Base-by-base conservation (phyloP, 306 rosid species). In the Vigna radiata region DNA sequence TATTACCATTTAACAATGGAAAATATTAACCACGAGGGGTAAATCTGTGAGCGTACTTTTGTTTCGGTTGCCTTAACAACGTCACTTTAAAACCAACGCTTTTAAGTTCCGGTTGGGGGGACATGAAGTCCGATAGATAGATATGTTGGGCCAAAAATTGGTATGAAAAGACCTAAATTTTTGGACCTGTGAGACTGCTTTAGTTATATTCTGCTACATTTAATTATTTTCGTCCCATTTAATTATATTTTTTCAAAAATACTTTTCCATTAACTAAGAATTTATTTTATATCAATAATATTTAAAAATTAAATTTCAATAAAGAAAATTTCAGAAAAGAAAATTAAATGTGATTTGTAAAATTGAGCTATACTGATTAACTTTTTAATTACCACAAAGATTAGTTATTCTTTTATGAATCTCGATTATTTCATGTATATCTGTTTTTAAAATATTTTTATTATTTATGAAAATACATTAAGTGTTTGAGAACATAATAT, bases 1-100 rank as follows among this genome's bases (percentile, higher is more conserved):
- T 11, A 27, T 73, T 43, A 49, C 27, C 43, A 73, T 25, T 73
- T 43, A 5, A 25, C 41, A 58, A 23, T 58, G 17, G 21, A 72
- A 15, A 68, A 68, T 23, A 68, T 44, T 8, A 17, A 54, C 31
- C 46, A 49, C 11, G 62, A 70, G 33, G 48, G 33, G 56, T 46
- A 12, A n/a, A 16, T 18, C 39, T 39, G 21, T 1, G 4, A 68
- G 43, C 12, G 19, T 46, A 25, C 41, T 47, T 47, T 13, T 25
- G 7, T 7, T 68, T 21, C 23, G 39, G 37, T 33, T 33, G 37
- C 37, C 37, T 33, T 33, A 33, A 33, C 37, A 6, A 31, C 36
- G 4, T 31, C 1, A 33, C 37, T 4, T 33, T 4, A 39, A 39
- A 41, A 41, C 10, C 52, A 43, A 66, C 19, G n/a, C 17, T 63